Conservation (phyloP, 2,329 filamentous ascomycete genomes). For the Aspergillus aculeatinus region DNA sequence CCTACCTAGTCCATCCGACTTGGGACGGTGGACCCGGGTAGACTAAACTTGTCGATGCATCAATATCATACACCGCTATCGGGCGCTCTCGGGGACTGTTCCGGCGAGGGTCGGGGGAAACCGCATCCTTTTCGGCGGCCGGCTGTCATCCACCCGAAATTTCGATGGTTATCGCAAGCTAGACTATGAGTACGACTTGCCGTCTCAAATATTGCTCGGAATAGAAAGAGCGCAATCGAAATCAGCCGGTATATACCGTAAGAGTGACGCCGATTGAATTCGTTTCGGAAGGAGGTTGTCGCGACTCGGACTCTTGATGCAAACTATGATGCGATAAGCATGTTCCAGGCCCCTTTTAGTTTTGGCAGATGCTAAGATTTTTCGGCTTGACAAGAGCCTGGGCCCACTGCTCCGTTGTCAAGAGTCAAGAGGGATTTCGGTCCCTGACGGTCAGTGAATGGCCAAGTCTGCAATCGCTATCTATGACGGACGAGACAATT, state of each 20-base stretch:
- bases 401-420: constrained; percentile 5
- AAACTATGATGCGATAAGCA: constrained; percentile 21
- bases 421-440: constrained; percentile 1
- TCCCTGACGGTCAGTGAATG: neutral
- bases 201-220: neutral
- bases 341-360: neutral
- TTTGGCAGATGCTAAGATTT: neutral
- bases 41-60: neutral
- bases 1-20: neutral
- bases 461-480: neutral
- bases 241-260: neutral
- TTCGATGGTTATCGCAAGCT: neutral
- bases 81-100: constrained; percentile 8
- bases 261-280: constrained; percentile 8
- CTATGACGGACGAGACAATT: neutral
- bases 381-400: neutral
- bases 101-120: constrained; percentile 15
- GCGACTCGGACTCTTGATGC: constrained; percentile 16
- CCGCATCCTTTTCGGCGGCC: constrained; percentile 9
- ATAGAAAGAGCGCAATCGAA: neutral
- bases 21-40: neutral
- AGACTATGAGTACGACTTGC: neutral
- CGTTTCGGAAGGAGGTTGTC: neutral
- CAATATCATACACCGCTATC: constrained; percentile 1
- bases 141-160: neutral